phyloP scores from a whole-genome alignment of 306 rosid genomes.

The Leucaena leucocephala region DNA sequence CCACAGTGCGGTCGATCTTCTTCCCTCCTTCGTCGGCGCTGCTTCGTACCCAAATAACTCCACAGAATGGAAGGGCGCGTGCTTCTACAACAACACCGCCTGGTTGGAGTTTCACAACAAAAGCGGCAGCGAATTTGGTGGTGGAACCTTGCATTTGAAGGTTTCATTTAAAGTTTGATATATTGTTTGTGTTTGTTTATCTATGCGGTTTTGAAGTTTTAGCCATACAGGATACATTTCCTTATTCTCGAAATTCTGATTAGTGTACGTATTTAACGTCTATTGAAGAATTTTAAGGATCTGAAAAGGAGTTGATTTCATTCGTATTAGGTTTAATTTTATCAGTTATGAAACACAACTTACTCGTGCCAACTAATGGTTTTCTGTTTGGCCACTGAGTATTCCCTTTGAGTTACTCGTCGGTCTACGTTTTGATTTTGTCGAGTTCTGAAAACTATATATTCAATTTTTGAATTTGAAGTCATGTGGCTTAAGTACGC shows the following conservation, averaged over 20 bases:
- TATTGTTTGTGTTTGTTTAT: background rate
- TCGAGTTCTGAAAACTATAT: background rate
- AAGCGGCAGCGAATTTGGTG: constrained; percentile 64
- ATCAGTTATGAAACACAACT: background rate
- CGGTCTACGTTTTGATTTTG: background rate
- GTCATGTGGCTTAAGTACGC: background rate
- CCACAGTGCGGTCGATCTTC: constrained; percentile 72
- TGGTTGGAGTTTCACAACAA: constrained; percentile 87
- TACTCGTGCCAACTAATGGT: background rate
- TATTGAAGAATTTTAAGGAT: background rate
- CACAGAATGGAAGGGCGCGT: constrained; percentile 77
- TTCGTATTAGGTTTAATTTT: background rate
- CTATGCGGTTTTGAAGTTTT: background rate
- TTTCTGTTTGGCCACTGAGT: background rate
- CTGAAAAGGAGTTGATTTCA: background rate
- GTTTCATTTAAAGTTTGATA: constrained; percentile 33
- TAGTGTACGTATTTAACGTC: background rate
- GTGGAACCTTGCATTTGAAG: constrained; percentile 94
- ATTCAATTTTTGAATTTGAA: background rate
- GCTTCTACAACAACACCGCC: constrained; percentile 78
- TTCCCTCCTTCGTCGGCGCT: constrained; percentile 79
- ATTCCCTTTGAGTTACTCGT: background rate
- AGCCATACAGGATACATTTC: no score
- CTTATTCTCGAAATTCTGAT: constrained; percentile 23
- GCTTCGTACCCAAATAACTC: constrained; percentile 45